A percentile compares a stretch with the other conserved stretches of the same genome.
Conservation (phyloP, 1,284 basidiomycete genomes). For the Fomitiporia mediterranea region DNA sequence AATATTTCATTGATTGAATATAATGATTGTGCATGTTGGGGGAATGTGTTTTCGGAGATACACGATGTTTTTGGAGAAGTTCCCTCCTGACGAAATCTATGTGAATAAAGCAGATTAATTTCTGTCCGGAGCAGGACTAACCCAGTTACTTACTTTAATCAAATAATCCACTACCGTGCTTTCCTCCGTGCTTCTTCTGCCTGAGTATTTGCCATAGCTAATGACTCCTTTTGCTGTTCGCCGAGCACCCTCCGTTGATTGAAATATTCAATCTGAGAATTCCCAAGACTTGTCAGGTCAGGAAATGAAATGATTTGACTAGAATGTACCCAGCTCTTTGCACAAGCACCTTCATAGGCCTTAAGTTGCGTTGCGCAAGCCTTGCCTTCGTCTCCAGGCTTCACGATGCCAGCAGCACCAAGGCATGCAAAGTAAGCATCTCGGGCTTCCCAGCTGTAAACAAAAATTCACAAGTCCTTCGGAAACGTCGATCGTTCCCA, state of each 20-base stretch:
- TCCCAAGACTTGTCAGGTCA: neutral
- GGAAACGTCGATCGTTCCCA: too few species aligned
- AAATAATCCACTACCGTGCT: neutral
- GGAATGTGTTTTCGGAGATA: too few species aligned
- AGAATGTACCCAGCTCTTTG: slow-evolving; percentile 74
- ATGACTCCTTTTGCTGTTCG: slow-evolving; percentile 64
- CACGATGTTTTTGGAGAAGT: too few species aligned
- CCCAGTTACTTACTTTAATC: neutral
- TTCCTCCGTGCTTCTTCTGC: slow-evolving; percentile 38
- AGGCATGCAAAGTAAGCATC: slow-evolving; percentile 77
- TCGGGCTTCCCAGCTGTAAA: slow-evolving; percentile 75
- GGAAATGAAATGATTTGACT: slow-evolving; percentile 1
- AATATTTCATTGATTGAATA: too few species aligned
- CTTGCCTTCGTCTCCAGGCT: slow-evolving; percentile 61
- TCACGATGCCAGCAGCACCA: slow-evolving; percentile 56
- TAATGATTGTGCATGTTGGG: too few species aligned
- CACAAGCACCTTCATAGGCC: slow-evolving; percentile 62
- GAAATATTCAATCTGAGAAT: slow-evolving; percentile 71
- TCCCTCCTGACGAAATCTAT: too few species aligned
- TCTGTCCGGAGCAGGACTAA: too few species aligned
- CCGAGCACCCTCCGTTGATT: slow-evolving; percentile 74
- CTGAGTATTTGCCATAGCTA: slow-evolving; percentile 53
- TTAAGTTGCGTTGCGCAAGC: slow-evolving; percentile 49
- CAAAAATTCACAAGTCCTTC: too few species aligned
- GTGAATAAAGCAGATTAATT: too few species aligned